Percentiles rank a stretch among this genome's conserved stretches.
These are phyloP conservation scores for Calonectria honghensis DNA, from an alignment of 2,329 filamentous ascomycete genomes.

Conservation along the genomic window DNA sequence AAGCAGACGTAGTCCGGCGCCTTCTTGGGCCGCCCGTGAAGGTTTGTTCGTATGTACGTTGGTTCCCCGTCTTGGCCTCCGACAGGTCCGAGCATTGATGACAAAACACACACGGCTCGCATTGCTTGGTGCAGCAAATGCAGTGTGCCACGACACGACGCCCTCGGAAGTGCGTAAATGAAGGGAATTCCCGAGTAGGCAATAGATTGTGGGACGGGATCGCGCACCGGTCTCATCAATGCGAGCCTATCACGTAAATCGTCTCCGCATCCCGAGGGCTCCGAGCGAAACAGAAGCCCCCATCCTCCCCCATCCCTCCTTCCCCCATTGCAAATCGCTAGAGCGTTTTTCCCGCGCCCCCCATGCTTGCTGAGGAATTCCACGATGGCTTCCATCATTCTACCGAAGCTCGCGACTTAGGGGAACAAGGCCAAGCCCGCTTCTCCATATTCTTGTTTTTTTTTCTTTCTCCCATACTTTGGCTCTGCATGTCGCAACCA, in stretches of 20 bases:
- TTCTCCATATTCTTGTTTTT: background rate
- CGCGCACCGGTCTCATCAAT: conserved; percentile 21
- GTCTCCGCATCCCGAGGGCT: conserved; percentile 23
- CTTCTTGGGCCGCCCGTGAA: background rate
- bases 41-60: background rate
- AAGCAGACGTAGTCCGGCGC: background rate
- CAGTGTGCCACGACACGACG: background rate
- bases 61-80: background rate
- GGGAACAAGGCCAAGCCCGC: background rate
- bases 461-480: conserved; percentile 14
- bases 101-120: conserved; percentile 7
- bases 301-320: too few relatives aligned
- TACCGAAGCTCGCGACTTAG: background rate
- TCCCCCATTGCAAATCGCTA: background rate
- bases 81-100: conserved; percentile 13
- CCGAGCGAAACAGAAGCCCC: background rate
- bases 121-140: background rate
- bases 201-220: conserved; percentile 17
- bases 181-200: conserved; percentile 7
- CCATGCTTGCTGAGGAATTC: background rate
- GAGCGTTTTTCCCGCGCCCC: background rate
- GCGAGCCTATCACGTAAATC: conserved; percentile 25
- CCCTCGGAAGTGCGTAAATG: background rate
- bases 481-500: background rate
- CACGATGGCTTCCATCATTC: conserved; percentile 6